Evolutionary conservation across 768 basidiomycete genomes (phyloP).

Genomic region (Mycena belliarum): DNA sequence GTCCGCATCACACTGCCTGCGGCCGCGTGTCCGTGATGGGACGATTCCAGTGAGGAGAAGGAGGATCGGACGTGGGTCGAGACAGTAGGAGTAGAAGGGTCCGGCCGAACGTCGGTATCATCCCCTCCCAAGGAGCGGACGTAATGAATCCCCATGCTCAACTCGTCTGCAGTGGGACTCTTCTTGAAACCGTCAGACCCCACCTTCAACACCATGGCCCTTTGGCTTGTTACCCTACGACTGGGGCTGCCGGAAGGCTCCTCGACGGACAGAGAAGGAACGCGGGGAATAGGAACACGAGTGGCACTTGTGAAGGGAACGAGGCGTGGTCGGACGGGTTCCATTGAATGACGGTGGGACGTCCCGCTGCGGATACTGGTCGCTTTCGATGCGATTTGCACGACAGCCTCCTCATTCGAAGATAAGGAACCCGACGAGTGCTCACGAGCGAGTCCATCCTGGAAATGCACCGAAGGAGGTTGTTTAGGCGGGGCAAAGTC

Average conservation of each 20-base stretch:
- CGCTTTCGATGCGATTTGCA: conserved; percentile 52
- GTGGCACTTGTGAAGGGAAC: conserved; percentile 72
- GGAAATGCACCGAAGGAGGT: conserved; percentile 44
- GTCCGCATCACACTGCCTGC: conserved; percentile 39
- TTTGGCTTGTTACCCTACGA: conserved; percentile 61
- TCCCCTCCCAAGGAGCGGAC: conserved; percentile 70
- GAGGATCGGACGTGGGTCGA: conserved; percentile 50
- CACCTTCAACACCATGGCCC: conserved; percentile 56
- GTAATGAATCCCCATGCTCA: conserved; percentile 69
- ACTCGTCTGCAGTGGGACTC: conserved; percentile 58
- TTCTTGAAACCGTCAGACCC: conserved; percentile 30
- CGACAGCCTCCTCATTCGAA: conserved; percentile 44
- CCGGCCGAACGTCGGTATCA: conserved; percentile 25
- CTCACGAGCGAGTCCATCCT: conserved; percentile 38
- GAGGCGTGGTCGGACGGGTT: conserved; percentile 53
- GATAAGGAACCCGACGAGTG: conserved; percentile 35
- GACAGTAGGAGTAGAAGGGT: conserved; percentile 35
- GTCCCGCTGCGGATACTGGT: conserved; percentile 49
- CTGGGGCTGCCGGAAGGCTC: conserved; percentile 26
- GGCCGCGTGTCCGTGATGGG: conserved; percentile 44
- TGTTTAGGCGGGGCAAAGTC: conserved; percentile 67
- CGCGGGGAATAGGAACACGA: conserved; percentile 62
- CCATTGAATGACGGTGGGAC: conserved; percentile 39
- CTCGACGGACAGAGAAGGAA: conserved; percentile 36
- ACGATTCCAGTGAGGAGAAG: conserved; percentile 65